Conservation (phyloP, 2,329 filamentous ascomycete species). For the Macrophomina tecta region DNA sequence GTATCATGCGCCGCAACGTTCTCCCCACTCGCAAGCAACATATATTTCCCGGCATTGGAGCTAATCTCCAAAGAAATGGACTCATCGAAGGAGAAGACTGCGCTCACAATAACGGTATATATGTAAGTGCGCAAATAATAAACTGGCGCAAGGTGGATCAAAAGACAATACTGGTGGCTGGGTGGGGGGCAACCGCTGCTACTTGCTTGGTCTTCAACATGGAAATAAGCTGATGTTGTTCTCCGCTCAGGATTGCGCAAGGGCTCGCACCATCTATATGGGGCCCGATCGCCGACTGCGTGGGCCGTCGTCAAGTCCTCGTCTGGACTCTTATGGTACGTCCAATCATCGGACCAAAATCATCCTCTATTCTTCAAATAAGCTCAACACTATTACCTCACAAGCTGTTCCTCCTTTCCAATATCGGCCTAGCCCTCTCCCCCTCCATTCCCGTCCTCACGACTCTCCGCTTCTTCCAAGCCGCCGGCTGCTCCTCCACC, state of each 20-base stretch:
- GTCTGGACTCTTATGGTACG: slow-evolving; percentile 8
- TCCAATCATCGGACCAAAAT: neutral
- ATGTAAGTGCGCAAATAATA: neutral
- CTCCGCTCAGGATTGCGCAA: slow-evolving; percentile 54
- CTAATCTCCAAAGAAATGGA: slow-evolving; percentile 4
- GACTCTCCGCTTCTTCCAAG: slow-evolving; percentile 51
- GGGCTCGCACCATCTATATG: slow-evolving; percentile 51
- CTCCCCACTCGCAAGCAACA: slow-evolving; percentile 14
- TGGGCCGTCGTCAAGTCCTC: slow-evolving; percentile 13
- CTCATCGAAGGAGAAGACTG: neutral
- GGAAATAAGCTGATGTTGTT: slow-evolving; percentile 49
- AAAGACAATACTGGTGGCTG: no score
- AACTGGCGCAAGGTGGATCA: no score
- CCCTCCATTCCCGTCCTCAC: slow-evolving; percentile 48
- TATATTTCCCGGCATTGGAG: slow-evolving; percentile 9
- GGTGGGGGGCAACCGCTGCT: no score
- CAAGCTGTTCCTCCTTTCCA: slow-evolving; percentile 46
- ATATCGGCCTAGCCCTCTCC: slow-evolving; percentile 48
- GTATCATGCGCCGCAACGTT: slow-evolving; percentile 14
- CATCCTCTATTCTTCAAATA: neutral
- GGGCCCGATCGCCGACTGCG: slow-evolving; percentile 27
- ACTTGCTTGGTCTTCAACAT: no score
- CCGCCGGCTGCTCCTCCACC: slow-evolving; percentile 50
- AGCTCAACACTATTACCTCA: neutral
- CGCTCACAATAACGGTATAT: slow-evolving; percentile 4